Evolutionary conservation across 116 monocot genomes (phyloP), one percentile per base, ranked within the genome.

Genomic region (Papilionanthe hybrid): DNA sequence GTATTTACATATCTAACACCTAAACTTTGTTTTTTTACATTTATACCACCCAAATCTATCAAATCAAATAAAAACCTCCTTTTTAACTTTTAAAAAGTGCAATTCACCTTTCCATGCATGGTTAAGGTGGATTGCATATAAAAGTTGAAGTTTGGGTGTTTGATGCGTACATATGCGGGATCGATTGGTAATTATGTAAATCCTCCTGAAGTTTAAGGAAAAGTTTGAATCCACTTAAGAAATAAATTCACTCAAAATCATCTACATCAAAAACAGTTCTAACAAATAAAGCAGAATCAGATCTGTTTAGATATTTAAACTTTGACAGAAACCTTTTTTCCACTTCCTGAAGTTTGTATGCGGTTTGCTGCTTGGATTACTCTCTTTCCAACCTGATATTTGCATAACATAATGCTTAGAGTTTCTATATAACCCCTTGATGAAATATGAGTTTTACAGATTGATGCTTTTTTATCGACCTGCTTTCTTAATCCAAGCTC

Each of bases 351-450:
- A 43, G 27, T 27, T 1, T 74, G 43, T 42, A 86, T 77, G 20
- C 75, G 75, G 25, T 53, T 84, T 30, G 77, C 86, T 12, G 89
- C 89, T 65, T 41, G 76, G 19, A 79, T 27, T 2, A 89, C 68
- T 47, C 84, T 84, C 56, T 80, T 84, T 63, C 89, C 89, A 78
- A 89, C 80, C 80, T 76, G 69, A 82, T 32, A 48, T 74, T 78
- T 80, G 7, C 32, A n/a, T 18, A 9, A 13, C 20, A 72, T 58
- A 7, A 67, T 55, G 41, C 15, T 65, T 56, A 65, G 66, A 43
- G 66, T 9, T 41, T 44, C 63, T 27, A 47, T 25, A 17, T 41
- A 42, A n/a, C n/a, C 79, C 27, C 27, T 28, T 25, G 28, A 25
- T 67, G 45, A 45, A 45, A 45, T 45, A 7, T 53, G 53, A 53